A percentile compares a stretch with the other conserved stretches of the same genome.
Evolutionary conservation across 2,329 filamentous ascomycete species (phyloP).

Genomic region (Chaetothyriales sp.): DNA sequence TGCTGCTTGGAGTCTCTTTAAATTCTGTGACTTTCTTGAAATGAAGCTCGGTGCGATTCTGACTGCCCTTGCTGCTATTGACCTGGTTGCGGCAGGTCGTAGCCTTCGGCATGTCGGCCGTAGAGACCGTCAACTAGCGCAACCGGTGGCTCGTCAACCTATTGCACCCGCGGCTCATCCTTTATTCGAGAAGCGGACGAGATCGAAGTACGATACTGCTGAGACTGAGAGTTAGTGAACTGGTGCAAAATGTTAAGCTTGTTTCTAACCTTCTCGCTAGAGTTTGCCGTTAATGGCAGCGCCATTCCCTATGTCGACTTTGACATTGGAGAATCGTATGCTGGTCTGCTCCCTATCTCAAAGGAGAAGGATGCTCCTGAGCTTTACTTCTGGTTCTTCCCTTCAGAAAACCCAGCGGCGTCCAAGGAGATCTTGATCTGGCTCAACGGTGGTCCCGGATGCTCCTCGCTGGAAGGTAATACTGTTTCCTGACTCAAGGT

Average conservation of each 20-base stretch:
- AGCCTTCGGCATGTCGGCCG: conserved; percentile 16
- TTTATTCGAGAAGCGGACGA: conserved; percentile 5
- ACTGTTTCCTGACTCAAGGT: conserved; percentile 24
- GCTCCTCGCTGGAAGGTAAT: conserved; percentile 58
- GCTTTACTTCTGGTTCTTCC: conserved; percentile 40
- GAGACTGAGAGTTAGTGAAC: conserved; percentile 7
- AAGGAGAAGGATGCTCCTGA: conserved; percentile 26
- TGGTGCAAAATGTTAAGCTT: background rate
- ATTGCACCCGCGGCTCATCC: conserved; percentile 2
- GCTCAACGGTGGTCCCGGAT: conserved; percentile 89
- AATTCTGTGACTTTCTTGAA: background rate
- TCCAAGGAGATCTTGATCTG: conserved; percentile 28
- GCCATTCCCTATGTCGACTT: conserved; percentile 56
- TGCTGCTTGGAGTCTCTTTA: background rate
- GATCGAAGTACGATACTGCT: conserved; percentile 13
- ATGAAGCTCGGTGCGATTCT: conserved; percentile 12
- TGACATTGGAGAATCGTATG: conserved; percentile 40
- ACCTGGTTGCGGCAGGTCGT: conserved; percentile 9
- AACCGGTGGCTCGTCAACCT: conserved; percentile 4
- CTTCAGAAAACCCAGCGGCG: conserved; percentile 31
- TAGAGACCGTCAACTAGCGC: conserved; percentile 10
- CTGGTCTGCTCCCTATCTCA: conserved; percentile 42
- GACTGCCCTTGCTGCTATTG: conserved; percentile 1
- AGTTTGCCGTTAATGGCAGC: conserved; percentile 49
- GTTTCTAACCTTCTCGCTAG: conserved; percentile 23